These are phyloP conservation scores for Tympanopsis confertula DNA, from an alignment of 2,329 filamentous ascomycete species.

Conservation along the genomic window DNA sequence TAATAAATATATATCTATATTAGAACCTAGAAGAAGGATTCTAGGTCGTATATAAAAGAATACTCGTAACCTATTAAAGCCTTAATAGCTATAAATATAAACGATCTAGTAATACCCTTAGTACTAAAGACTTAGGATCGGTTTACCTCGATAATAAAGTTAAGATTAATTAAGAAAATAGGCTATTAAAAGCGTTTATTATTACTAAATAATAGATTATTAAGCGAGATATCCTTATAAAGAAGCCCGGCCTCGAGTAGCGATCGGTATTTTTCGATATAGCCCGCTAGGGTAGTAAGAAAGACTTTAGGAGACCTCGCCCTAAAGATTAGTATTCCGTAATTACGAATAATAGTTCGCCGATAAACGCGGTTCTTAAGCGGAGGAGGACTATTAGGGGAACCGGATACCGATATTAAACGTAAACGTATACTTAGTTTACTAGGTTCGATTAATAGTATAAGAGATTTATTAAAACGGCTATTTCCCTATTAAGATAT, in stretches of 20 bases:
- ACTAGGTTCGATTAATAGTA: too few species aligned
- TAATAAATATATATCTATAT: slow-evolving; percentile 33
- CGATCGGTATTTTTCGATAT: slow-evolving; percentile 15
- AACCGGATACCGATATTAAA: too few species aligned
- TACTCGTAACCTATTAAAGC: slow-evolving; percentile 26
- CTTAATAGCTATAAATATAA: slow-evolving; percentile 32
- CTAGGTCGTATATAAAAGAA: slow-evolving; percentile 32
- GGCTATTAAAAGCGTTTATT: slow-evolving; percentile 19
- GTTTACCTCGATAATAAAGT: slow-evolving; percentile 10
- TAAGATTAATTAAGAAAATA: slow-evolving; percentile 29
- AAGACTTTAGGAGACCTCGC: slow-evolving; percentile 5
- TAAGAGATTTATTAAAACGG: too few species aligned
- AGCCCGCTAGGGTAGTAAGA: slow-evolving; percentile 5
- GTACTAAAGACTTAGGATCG: slow-evolving; percentile 18
- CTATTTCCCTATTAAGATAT: too few species aligned
- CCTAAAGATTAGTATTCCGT: slow-evolving; percentile 6
- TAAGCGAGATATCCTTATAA: slow-evolving; percentile 21
- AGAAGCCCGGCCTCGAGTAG: slow-evolving; percentile 16
- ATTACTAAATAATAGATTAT: slow-evolving; percentile 24
- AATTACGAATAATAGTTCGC: slow-evolving; percentile 5
- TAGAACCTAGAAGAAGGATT: slow-evolving; percentile 35
- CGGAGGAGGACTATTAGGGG: too few species aligned
- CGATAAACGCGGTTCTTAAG: slow-evolving; percentile 7
- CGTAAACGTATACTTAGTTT: too few species aligned
- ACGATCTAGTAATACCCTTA: slow-evolving; percentile 27